Evolutionary conservation across 2,329 filamentous ascomycete species (phyloP).

Genomic region (Diplodia corticola): DNA sequence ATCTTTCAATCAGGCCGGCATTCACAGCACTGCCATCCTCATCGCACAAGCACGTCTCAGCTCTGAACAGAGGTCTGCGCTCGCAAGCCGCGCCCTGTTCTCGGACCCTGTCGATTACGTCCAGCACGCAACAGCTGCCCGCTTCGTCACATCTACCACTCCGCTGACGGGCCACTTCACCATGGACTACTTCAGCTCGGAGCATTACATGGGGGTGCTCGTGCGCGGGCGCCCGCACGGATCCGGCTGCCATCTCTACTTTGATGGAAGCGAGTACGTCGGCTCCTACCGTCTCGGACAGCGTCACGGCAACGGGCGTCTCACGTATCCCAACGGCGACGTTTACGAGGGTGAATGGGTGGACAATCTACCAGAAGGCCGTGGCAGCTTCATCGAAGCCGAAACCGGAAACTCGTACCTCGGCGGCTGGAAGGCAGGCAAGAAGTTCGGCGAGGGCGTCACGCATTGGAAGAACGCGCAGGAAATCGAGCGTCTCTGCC

Average conservation of each 20-base stretch:
- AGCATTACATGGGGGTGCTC: constrained; percentile 57
- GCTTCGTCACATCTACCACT: constrained; percentile 45
- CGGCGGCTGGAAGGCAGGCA: constrained; percentile 61
- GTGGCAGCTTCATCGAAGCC: constrained; percentile 57
- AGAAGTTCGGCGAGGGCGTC: constrained; percentile 62
- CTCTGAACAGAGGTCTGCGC: constrained; percentile 32
- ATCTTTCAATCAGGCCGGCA: constrained; percentile 33
- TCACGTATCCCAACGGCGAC: constrained; percentile 65
- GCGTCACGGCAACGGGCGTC: constrained; percentile 57
- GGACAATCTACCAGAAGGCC: constrained; percentile 64
- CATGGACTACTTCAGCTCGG: constrained; percentile 55
- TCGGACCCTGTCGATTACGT: constrained; percentile 46
- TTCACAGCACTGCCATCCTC: constrained; percentile 34
- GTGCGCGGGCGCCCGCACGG: constrained; percentile 55
- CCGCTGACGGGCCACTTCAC: constrained; percentile 49
- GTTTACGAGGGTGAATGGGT: constrained; percentile 59
- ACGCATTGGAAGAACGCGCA: constrained; percentile 64
- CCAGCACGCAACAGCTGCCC: constrained; percentile 41
- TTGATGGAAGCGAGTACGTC: constrained; percentile 56
- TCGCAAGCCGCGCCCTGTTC: constrained; percentile 38
- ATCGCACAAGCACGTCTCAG: constrained; percentile 32
- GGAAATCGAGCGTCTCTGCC: constrained; percentile 59
- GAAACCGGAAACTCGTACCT: constrained; percentile 62
- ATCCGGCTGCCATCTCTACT: constrained; percentile 54
- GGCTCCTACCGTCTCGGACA: constrained; percentile 56